Base-by-base conservation (phyloP, 306 rosid species). In the Malus sylvestris region DNA sequence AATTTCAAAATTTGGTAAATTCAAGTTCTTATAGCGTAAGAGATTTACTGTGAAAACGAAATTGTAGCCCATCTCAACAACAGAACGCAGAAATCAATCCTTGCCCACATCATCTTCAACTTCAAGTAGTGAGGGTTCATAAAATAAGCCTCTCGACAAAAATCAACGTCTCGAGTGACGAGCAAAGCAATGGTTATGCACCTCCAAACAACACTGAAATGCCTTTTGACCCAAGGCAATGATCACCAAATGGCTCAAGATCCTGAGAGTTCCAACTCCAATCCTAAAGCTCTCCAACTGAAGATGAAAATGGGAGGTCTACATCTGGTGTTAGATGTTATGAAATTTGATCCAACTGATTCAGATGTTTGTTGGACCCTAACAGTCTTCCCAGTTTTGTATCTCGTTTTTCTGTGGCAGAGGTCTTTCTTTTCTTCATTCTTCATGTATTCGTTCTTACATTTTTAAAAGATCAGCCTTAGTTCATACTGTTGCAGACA, bases 21-120 rank as follows among this genome's bases (percentile, higher is more conserved):
- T 29, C 38, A 32, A 30, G 68, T 30, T 15, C 22, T 32, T 7
- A 22, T 32, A 15, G 45, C 44, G 9, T 11, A 64, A 32, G 68
- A 76, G 84, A 82, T 72, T 89, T 89, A 95, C 99, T 82, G 99
- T 95, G 85, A 95, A 95, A 52, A 95, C 97, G 79, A 95, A 95
- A 86, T 88, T 86, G 93, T 92, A 89, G 6, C 99, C 99, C 92
- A 88, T 78, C 87, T 89, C 96, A 69, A 90, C 90, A 83, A 95
- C 86, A 78, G 91, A 84, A 55, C 91, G 87, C n/a, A 95, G 87
- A 85, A 92, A 81, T 92, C 97, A 85, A 95, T 88, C 87, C 97
- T 89, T 78, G 83, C 85, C 99, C 97, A 92, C 97, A 95, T 95
- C 97, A 95, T 92, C 87, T 81, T 85, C 92, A 95, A 80, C 87